These are phyloP conservation scores for Backusella mclennaniae DNA, from an alignment of 192 early-diverging fungal genomes.

Conservation along the genomic window DNA sequence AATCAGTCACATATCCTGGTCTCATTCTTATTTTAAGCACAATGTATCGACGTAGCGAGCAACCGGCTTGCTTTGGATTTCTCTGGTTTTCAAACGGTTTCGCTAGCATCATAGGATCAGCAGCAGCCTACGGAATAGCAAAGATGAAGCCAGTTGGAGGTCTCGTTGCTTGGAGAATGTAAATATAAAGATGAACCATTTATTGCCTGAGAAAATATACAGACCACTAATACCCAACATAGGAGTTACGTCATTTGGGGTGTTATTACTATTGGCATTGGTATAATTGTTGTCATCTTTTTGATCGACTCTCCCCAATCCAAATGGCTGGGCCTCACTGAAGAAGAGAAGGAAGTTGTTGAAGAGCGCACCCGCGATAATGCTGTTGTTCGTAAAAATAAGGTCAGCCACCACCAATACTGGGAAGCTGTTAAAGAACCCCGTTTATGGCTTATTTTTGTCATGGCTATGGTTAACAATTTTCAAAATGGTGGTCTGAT, in stretches of 20 bases:
- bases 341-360: conserved; percentile 24
- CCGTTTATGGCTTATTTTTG: conserved; percentile 13
- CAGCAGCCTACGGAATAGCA: conserved; percentile 9
- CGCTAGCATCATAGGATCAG: conserved; percentile 11
- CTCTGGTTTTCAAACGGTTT: conserved; percentile 10
- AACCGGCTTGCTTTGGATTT: conserved; percentile 13
- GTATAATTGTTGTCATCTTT: conserved; percentile 21
- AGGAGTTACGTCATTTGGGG: conserved; percentile 31
- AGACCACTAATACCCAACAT: neutral
- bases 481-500: conserved; percentile 26
- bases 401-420: conserved; percentile 17
- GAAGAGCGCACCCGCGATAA: conserved; percentile 26
- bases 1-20: conserved; percentile 17
- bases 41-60: conserved; percentile 24
- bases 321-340: neutral
- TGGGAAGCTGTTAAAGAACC: conserved; percentile 27
- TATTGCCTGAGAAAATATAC: neutral
- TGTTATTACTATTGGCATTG: conserved; percentile 9
- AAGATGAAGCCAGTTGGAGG: conserved; percentile 9
- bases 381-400: neutral
- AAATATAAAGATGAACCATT: neutral
- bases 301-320: conserved; percentile 23
- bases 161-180: conserved; percentile 29
- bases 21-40: conserved; percentile 17
- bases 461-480: neutral